Evolutionary conservation across 2,329 filamentous ascomycete species (phyloP), one percentile per base, ranked within the genome.

Genomic region (Neospermospora avenae): DNA sequence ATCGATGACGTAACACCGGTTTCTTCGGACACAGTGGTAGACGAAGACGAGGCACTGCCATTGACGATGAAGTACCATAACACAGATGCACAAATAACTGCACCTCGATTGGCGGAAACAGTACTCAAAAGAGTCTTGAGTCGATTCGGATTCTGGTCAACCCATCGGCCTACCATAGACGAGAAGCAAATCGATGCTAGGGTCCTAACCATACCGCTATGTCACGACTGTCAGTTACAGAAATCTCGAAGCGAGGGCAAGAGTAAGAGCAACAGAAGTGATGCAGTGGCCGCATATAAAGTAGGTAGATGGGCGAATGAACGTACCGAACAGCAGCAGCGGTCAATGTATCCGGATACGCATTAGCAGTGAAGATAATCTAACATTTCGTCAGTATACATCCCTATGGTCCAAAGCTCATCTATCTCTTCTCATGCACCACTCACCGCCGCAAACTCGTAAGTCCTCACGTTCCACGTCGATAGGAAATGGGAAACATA

Each of bases 401-500:
- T 18, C 14, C 4, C 5, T 6, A 20, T n/a, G n/a, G n/a, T 28
- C 25, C 28, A 7, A 24, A 4, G 10, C 4, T 35, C 25, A 14
- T 14, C 37, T 18, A 25, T 44, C 24, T n/a, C 18, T 39, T 56
- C 18, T 37, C 41, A 37, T 24, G 37, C 51, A 13, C 14, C 4
- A 63, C 67, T 66, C 51, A 71, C 68, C 18, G 67, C 69, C 10
- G 69, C 68, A 53, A 71, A 71, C 60, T 71, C 69, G 60, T 68
- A 84, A 52, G 78, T 77, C 48, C 82, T 77, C 5, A 80, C 78
- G 69, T 84, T 84, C 81, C 81, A 84, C 41, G 80, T 80, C 16
- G 82, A 84, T 4, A 84, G 73, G 55, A 79, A 77, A 69, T 84
- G 81, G 20, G 79, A 83, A 20, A 78, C 68, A 62, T 83, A 84